Percentiles rank a stretch among this genome's conserved stretches.
phyloP scores from a whole-genome alignment of 2,329 filamentous ascomycete species.

The Colletotrichum melonis region DNA sequence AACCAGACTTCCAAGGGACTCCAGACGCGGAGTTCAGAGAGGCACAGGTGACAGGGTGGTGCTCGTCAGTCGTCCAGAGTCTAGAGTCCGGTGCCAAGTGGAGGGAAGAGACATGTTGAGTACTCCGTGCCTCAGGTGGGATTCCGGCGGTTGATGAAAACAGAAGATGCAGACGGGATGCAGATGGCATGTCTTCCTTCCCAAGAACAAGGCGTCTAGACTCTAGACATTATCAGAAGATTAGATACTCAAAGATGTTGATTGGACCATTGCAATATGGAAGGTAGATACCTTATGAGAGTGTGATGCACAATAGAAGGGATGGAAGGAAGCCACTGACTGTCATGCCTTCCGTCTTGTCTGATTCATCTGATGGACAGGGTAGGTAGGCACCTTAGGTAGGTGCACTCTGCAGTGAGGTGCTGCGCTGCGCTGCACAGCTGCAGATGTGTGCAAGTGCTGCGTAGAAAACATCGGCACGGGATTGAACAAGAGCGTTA shows the following conservation, averaged over 20 bases:
- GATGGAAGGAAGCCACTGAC: background rate
- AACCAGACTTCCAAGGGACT: background rate
- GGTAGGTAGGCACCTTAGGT: background rate
- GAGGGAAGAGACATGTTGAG: background rate
- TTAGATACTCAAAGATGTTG: background rate
- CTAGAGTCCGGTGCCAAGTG: background rate
- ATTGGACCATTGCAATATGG: background rate
- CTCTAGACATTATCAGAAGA: background rate
- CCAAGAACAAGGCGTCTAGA: background rate
- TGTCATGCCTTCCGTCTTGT: background rate
- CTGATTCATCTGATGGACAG: too few relatives aligned
- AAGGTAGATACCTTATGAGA: background rate
- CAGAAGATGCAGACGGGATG: background rate
- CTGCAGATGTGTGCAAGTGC: background rate
- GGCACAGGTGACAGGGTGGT: background rate
- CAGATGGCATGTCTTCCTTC: background rate
- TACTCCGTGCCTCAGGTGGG: background rate
- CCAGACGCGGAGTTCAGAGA: background rate
- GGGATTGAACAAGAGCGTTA: constrained; percentile 16
- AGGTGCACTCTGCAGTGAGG: background rate
- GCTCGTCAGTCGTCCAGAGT: background rate
- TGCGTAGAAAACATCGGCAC: background rate
- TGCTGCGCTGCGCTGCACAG: background rate
- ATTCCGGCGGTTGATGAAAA: background rate
- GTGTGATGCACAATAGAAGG: background rate